phyloP scores from a whole-genome alignment of 192 early-diverging fungal genomes.

The Kickxella alabastrina region DNA sequence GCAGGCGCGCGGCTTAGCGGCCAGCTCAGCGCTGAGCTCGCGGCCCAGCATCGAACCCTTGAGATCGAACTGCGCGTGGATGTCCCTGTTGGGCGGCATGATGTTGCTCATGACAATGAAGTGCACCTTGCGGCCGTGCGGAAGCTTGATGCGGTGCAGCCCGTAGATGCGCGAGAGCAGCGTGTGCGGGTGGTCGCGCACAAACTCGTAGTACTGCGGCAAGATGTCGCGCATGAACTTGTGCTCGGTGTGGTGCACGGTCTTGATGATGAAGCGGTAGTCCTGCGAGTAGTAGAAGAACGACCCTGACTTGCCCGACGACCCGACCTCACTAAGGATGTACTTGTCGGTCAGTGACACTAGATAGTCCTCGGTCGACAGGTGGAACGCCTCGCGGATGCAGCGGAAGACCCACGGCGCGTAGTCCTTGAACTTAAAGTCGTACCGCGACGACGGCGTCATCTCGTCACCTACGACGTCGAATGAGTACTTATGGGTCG shows the following conservation, averaged over 20 bases:
- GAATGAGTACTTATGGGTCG: slow-evolving; percentile 92
- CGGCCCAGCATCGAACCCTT: slow-evolving; percentile 93
- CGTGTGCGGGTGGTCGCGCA: slow-evolving; percentile 85
- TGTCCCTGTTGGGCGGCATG: slow-evolving; percentile 94
- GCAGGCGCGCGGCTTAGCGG: slow-evolving; percentile 80
- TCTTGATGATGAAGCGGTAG: slow-evolving; percentile 99
- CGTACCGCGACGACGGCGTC: slow-evolving; percentile 90
- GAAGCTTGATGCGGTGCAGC: slow-evolving; percentile 92
- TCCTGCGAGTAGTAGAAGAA: slow-evolving; percentile 99
- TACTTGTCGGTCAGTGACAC: slow-evolving; percentile 93
- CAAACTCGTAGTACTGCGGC: slow-evolving; percentile 86
- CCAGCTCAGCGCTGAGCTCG: slow-evolving; percentile 67
- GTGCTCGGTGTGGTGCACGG: slow-evolving; percentile 92
- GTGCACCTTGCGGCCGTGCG: slow-evolving; percentile 89
- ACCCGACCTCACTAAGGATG: slow-evolving; percentile 90
- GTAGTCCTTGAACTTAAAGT: slow-evolving; percentile 99
- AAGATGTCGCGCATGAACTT: slow-evolving; percentile 88
- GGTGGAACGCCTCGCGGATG: slow-evolving; percentile 81
- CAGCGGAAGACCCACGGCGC: slow-evolving; percentile 95
- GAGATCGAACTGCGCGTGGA: slow-evolving; percentile 93
- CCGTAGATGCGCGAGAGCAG: slow-evolving; percentile 93
- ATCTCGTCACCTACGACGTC: slow-evolving; percentile 94
- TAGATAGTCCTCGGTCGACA: slow-evolving; percentile 92
- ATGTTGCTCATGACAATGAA: slow-evolving; percentile 99
- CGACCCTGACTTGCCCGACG: slow-evolving; percentile 91